Base-by-base conservation (phyloP, 192 early-diverging fungal genomes). In the Coemansia sp. region DNA sequence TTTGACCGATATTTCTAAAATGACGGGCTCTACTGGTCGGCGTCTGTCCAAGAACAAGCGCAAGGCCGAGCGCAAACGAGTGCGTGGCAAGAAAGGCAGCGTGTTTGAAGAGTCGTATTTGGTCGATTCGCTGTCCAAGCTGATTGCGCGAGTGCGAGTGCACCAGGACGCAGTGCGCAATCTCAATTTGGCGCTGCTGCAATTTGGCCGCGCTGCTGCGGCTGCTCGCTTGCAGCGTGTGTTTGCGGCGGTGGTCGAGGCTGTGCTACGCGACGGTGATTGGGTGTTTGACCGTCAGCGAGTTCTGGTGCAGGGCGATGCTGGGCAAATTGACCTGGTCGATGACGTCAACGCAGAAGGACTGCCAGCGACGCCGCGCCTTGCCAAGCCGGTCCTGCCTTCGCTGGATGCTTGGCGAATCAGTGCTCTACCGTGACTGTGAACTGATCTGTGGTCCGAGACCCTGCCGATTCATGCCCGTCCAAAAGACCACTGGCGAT, bases 81-180 rank as follows among this genome's bases (percentile, higher is more conserved):
- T 87, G n/a, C 82, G 89, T 57, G 97, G 97, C 50, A 95, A 93
- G 64, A 90, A 90, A 69, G 94, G 93, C 49, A 90, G 86, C 64
- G 83, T 86, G 12, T 97, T 89, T 65, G 97, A 98, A 71, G 94
- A 95, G 70, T 90, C 91, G 53, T 96, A 94, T 61, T 64, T 96
- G 42, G 82, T 95, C 17, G 88, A 87, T 36, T 93, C 88, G 10
- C 61, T 81, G 23, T 47, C 69, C 17, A 68, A 66, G 26, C 55
- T 67, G 3, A 20, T 71, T 22, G 71, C 74, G 49, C 58, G 59
- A 19, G 59, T 81, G 59, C 68, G 74, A 25, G 55, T 63, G 44
- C 25, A 57, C 34, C 77, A 86, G 81, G 2, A 37, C 23, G 85
- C 83, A n/a, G 74, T 90, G 9, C 79, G 78, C 22, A 75, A 86